Base-by-base conservation (phyloP, 306 rosid species). In the Cyamopsis tetragonoloba region DNA sequence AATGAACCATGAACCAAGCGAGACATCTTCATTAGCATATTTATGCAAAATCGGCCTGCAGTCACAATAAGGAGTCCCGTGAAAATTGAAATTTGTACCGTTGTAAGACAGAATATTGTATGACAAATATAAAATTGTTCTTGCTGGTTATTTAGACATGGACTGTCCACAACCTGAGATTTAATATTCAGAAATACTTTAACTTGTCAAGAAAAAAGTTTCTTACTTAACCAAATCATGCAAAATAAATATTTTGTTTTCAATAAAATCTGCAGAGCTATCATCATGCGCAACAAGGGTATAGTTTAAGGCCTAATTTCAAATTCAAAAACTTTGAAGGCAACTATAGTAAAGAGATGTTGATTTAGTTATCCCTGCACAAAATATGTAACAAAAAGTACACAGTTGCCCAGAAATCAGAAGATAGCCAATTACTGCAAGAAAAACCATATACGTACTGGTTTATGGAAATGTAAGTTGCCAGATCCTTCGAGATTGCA, bases 11-110 rank as follows among this genome's bases (percentile, higher is more conserved):
- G 99, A 67, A 79, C 99, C 99, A 20, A 93, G 99, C 0, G 99
- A 88, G 76, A 93, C 99, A 14, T 93, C 99, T 88, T 93, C 99
- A 68, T 93, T 93, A n/a, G 99, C 97, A 74, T 70, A 93, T 81
- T 88, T 93, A 24, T 93, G 99, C 77, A 93, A 69, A 75, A 93
- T 90, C 1, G 85, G 96, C 79, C 99, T 93, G 87, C 81, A 76
- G 50, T 62, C 71, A 78, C 37, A 82, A 71, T 65, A 28, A 73
- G 38, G 50, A 62, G 19, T 62, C 32, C 28, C 41, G 7, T 66
- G 27, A 79, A 48, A 17, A 24, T 30, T 56, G 18, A 43, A 7
- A 18, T 1, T 17, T 55, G n/a, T n/a, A n/a, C n/a, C n/a, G n/a
- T n/a, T 19, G 62, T 20, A 22, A 32, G 22, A 51, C 14, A 15